phyloP scores from a whole-genome alignment of 495 filamentous ascomycete species.

The Podospora tetraspora region DNA sequence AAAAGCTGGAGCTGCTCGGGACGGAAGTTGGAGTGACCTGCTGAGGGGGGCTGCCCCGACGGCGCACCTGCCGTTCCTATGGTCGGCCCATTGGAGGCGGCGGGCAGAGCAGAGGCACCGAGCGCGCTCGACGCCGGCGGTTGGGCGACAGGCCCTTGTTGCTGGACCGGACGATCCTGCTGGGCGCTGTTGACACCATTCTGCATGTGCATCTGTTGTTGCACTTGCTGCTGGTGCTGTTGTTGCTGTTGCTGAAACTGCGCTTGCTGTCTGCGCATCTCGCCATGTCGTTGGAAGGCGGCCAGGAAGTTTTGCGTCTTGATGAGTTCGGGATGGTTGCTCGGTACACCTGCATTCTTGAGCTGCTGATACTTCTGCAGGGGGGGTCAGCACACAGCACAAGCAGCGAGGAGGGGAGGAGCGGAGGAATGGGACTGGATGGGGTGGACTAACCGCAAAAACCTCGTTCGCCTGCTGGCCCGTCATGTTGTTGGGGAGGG shows the following conservation, averaged over 20 bases:
- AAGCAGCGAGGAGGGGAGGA: background rate
- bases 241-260: constrained; percentile 35
- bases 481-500: constrained; percentile 51
- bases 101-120: constrained; percentile 32
- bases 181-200: constrained; percentile 41
- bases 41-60: constrained; percentile 17
- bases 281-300: constrained; percentile 58
- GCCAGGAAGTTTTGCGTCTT: constrained; percentile 64
- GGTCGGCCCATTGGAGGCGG: constrained; percentile 38
- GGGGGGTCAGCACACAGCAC: constrained; percentile 5
- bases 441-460: constrained; percentile 45
- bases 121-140: constrained; percentile 27
- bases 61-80: constrained; percentile 23
- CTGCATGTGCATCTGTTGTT: constrained; percentile 37
- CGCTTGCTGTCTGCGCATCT: constrained; percentile 44
- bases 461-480: constrained; percentile 59
- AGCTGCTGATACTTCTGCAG: constrained; percentile 74
- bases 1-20: constrained; percentile 65
- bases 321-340: constrained; percentile 72
- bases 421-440: background rate
- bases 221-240: constrained; percentile 39
- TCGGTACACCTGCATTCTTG: constrained; percentile 66
- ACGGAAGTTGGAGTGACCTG: constrained; percentile 45
- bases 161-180: constrained; percentile 33
- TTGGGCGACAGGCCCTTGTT: constrained; percentile 24